Evolutionary conservation across 345 rosid genomes (phyloP).

Genomic region (Hypericum perforatum): DNA sequence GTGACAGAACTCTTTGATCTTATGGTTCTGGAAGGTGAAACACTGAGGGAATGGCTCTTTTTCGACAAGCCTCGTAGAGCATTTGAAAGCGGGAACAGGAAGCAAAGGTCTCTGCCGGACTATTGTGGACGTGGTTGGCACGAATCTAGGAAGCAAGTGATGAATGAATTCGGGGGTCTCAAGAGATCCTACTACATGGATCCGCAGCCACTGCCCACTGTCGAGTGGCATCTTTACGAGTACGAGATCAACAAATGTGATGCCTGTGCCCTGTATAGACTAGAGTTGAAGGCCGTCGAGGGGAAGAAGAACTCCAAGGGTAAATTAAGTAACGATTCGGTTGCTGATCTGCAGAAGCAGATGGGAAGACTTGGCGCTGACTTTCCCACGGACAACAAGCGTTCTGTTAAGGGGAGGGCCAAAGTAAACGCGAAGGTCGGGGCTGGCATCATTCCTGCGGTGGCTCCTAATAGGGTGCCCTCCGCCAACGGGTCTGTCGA

Average conservation of each 20-base stretch:
- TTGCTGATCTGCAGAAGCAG: constrained; percentile 88
- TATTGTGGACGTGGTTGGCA: constrained; percentile 98
- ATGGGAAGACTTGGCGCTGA: constrained; percentile 91
- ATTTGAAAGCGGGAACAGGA: constrained; percentile 90
- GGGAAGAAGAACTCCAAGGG: constrained; percentile 83
- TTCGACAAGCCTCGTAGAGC: constrained; percentile 98
- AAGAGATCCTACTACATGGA: constrained; percentile 99
- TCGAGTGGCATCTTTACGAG: constrained; percentile 98
- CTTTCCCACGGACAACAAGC: constrained; percentile 74
- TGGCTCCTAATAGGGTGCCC: constrained; percentile 31
- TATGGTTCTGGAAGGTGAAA: constrained; percentile 70
- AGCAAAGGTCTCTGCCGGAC: constrained; percentile 97
- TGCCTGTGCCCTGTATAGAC: constrained; percentile 86
- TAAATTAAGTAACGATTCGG: constrained; percentile 56
- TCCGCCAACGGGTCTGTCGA: constrained; percentile 40
- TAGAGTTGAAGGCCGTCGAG: constrained; percentile 88
- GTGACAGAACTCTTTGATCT: constrained; percentile 92
- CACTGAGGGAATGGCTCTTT: constrained; percentile 96
- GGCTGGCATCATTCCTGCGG: constrained; percentile 24
- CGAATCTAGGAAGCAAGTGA: constrained; percentile 93
- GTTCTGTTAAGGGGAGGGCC: constrained; percentile 53
- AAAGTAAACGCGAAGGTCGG: constrained; percentile 40
- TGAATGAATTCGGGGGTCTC: constrained; percentile 83
- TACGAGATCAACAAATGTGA: constrained; percentile 90
- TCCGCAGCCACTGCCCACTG: constrained; percentile 82